Evolutionary conservation across 2,329 filamentous ascomycete genomes (phyloP), one percentile per base, ranked within the genome.

Genomic region (Aureobasidium sp.): DNA sequence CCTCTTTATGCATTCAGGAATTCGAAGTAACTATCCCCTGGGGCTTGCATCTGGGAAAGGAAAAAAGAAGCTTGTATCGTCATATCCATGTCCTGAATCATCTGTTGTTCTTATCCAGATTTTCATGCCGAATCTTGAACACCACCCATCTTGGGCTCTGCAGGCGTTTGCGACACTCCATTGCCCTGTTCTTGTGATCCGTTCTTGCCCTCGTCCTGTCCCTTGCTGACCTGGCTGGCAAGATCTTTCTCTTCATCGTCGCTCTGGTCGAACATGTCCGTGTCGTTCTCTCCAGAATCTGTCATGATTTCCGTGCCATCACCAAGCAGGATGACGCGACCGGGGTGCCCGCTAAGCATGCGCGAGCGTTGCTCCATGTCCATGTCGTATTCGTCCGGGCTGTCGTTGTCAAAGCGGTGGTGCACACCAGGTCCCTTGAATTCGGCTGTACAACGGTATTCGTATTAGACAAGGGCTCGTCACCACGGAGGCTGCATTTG

Each of bases 291-390:
- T 62, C 64, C 62, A 73, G 89, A 89, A 76, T 94, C 91, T 68
- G 90, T 91, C 71, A 92, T 81, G 73, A 96, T 86, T 80, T 97
- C 92, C 71, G 91, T 96, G 70, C 93, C 94, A 79, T 97, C 92
- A 67, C 93, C 92, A 68, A 99, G 84, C 73, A 96, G 87, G 75
- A 97, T 97, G 75, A 97, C 91, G 69, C 92, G 87, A 68, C 91
- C 91, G 63, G 80, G 78, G 74, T 85, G 85, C 74, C 88, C 88
- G 73, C 87, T 88, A 75, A 86, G 79, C 69, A 84, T 78, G 66
- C 85, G 84, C 71, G 89, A 88, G 68, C 80, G 78, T 74, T 83
- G 83, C 70, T 89, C 86, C 74, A 85, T 81, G 70, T 91, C 87
- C 76, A 89, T 81, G 73, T 91, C 88, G 79, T 89, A 91, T 65